A percentile compares a stretch with the other conserved stretches of the same genome.
These are phyloP conservation scores for Microbotryum intermedium DNA, from an alignment of 1,284 basidiomycete genomes.

Conservation along the genomic window DNA sequence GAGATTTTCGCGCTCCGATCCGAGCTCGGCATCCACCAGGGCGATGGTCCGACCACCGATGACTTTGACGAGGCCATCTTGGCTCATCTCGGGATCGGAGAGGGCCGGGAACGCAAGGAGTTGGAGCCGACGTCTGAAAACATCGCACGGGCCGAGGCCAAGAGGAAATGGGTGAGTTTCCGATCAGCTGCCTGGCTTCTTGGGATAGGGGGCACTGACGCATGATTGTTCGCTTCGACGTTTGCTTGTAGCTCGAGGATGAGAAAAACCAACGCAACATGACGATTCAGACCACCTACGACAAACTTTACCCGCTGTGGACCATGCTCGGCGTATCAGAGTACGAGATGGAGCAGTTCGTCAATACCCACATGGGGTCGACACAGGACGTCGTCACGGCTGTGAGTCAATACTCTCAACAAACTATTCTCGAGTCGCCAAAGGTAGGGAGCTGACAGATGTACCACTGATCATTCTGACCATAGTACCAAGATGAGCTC, in stretches of 20 bases:
- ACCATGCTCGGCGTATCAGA: conserved; percentile 62
- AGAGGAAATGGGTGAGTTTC: conserved; percentile 45
- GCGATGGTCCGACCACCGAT: conserved; percentile 42
- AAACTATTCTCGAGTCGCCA: not conserved
- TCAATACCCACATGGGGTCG: conserved; percentile 66
- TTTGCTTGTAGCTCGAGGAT: conserved; percentile 49
- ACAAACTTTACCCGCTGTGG: conserved; percentile 75
- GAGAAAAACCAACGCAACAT: conserved; percentile 59
- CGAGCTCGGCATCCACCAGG: conserved; percentile 61
- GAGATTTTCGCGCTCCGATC: conserved; percentile 71
- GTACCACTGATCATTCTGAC: not conserved
- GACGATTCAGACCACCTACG: conserved; percentile 75
- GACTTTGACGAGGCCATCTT: conserved; percentile 19
- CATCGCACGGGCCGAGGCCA: conserved; percentile 57
- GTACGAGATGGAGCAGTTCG: conserved; percentile 66
- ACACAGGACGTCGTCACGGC: conserved; percentile 61
- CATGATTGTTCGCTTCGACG: not conserved
- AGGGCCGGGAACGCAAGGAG: conserved; percentile 44
- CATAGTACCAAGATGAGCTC: conserved; percentile 73
- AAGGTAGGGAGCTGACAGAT: not conserved
- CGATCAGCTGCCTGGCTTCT: not conserved
- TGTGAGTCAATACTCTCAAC: conserved; percentile 31
- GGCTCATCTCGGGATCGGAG: conserved; percentile 38
- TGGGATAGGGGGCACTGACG: not conserved
- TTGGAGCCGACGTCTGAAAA: conserved; percentile 41